These are phyloP conservation scores for Lasiosphaeria miniovina DNA, from an alignment of 495 filamentous ascomycete species.

Conservation along the genomic window DNA sequence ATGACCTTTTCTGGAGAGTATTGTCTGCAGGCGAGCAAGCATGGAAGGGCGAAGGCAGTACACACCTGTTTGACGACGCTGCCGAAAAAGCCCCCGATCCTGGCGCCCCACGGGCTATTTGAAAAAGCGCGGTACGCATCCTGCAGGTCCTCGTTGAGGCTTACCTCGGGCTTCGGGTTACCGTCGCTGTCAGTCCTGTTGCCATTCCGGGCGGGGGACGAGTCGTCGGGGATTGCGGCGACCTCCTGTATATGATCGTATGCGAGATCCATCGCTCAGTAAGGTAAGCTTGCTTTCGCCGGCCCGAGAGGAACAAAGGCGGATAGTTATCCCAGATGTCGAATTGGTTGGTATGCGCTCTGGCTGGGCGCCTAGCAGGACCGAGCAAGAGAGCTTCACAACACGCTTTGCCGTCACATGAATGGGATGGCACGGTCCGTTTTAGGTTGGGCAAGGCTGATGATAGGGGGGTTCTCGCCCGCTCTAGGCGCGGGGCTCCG, in stretches of 20 bases:
- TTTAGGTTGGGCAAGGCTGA: conserved; percentile 4
- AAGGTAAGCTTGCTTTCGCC: not conserved
- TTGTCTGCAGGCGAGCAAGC: not conserved
- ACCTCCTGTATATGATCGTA: conserved; percentile 97
- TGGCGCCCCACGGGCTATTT: conserved; percentile 82
- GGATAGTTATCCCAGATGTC: not conserved
- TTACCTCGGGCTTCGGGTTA: conserved; percentile 47
- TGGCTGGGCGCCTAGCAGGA: not conserved
- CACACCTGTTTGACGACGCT: conserved; percentile 82
- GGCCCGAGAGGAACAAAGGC: not conserved
- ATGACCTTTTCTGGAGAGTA: not conserved
- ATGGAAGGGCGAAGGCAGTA: not conserved
- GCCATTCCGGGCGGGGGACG: conserved; percentile 7
- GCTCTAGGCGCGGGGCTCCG: not conserved
- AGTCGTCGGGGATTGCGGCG: conserved; percentile 58
- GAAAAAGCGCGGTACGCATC: conserved; percentile 94
- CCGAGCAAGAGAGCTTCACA: not conserved
- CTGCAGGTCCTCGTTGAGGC: conserved; percentile 84
- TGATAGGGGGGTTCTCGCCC: not conserved
- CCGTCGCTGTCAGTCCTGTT: conserved; percentile 1
- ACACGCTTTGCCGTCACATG: conserved; percentile 16
- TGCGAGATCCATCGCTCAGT: conserved; percentile 81
- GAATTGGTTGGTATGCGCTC: not conserved
- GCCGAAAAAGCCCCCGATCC: conserved; percentile 82
- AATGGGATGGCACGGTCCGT: conserved; percentile 6